Base-by-base conservation (phyloP, 768 basidiomycete genomes). In the Sistotremastrum niveocremeum region DNA sequence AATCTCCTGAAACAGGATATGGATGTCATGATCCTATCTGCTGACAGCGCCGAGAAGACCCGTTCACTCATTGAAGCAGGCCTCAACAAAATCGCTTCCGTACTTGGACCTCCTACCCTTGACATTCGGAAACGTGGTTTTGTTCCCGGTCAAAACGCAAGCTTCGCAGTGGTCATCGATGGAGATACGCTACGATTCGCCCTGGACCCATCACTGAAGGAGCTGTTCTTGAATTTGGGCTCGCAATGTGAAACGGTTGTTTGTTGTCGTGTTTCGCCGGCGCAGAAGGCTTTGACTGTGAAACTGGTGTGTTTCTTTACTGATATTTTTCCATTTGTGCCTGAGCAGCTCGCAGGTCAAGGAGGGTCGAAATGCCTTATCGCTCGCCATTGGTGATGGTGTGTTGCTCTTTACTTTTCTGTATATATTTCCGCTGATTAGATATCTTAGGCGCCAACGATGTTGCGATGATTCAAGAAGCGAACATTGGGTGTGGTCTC, bases 401-500 rank as follows among this genome's bases (percentile, higher is more conserved):
- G 20, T n/a, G n/a, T n/a, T n/a, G n/a, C n/a, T n/a, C 20, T 20
- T 20, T 20, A 30, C 9, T 46, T 42, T 10, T 31, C 11, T 39
- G 20, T 2, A 20, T 20, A n/a, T 20, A 6, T 41, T 38, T 29
- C 30, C 36, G 11, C 9, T 29, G n/a, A 29, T 5, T 34, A 57
- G 66, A 63, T n/a, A 20, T 20, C 1, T 20, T 20, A 20, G 20
- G 20, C 20, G 94, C 94, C 10, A 98, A 98, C 57, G 94, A 98
- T 57, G 94, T 98, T 28, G 91, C 93, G 5, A 98, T 98, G 94
- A 98, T 98, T 48, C 94, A 98, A 60, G 94, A 94, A 57, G 94
- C 94, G n/a, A 91, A 98, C 60, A 83, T 98, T 52, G 94, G 94
- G 3, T 88, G 91, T 57, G 94, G 94, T 20, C 67, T 98, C 30